Base-by-base conservation (phyloP, 805 yeast species). In the Ogataea dorogensis region DNA sequence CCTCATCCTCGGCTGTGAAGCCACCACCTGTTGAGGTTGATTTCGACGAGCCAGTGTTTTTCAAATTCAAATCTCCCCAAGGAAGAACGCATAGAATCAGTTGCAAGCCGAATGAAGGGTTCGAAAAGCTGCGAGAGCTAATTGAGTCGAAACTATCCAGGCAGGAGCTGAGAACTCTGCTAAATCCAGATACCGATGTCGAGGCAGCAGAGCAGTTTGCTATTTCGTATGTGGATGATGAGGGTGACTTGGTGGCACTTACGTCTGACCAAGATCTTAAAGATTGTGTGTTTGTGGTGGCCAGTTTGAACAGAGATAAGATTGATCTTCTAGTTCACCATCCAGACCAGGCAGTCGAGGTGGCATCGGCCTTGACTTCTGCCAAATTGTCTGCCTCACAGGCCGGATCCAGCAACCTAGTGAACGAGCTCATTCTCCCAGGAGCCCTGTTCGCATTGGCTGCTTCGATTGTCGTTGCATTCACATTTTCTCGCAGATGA, bases 211-310 rank as follows among this genome's bases (percentile, higher is more conserved):
- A 62, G 6, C 49, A 42, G 1, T 81, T 77, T 58, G 87, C 86
- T 0, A 73, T 86, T 34, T 79, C 88, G 38, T 86, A 86, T 47
- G 56, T 79, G 19, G 96, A 87, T 51, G 95, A 86, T 51, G 95
- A 87, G 51, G 83, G 85, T 10, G 96, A 87, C 54, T 63, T 81
- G 10, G 85, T 87, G 16, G 79, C 86, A 1, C 75, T 87, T 24
- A 82, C 93, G 0, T 72, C 83, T 3, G 83, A 81, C 50, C 73
- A 71, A 49, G 96, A 87, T 53, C 68, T 87, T 39, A 52, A 66
- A 14, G 95, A 86, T 46, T 86, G 95, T 54, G 77, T 82, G n/a
- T 58, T 61, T 33, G 70, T 81, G 26, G 69, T 81, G 46, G 65
- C 64, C 35, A 65, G 59, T 34, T 53, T 73, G 20, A 64, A 68